These are phyloP conservation scores for Ascoidea asiatica DNA, from an alignment of 805 yeast genomes.

Conservation along the genomic window DNA sequence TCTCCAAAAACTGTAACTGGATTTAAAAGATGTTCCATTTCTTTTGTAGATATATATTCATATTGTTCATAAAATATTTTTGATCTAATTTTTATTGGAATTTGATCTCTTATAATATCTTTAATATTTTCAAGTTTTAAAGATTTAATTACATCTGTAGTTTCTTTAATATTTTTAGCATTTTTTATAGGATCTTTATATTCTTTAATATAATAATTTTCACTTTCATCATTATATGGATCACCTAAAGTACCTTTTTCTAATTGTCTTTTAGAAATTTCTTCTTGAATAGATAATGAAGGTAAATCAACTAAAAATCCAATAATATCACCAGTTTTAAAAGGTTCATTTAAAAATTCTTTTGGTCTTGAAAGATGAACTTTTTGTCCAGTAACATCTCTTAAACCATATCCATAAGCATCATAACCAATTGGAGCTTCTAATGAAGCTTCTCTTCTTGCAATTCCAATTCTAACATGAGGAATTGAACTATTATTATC, in stretches of 20 bases:
- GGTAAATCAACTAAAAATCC: conserved; percentile 74
- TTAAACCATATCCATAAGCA: conserved; percentile 82
- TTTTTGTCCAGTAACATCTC: conserved; percentile 66
- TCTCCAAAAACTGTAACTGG: conserved; percentile 65
- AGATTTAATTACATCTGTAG: conserved; percentile 2
- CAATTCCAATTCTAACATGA: conserved; percentile 76
- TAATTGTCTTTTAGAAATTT: conserved; percentile 25
- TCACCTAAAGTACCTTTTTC: conserved; percentile 15
- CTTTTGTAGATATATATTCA: conserved; percentile 59
- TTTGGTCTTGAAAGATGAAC: conserved; percentile 63
- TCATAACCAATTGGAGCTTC: conserved; percentile 96
- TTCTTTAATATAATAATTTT: conserved; percentile 11
- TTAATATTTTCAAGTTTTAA: conserved; percentile 13
- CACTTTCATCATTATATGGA: conserved; percentile 9
- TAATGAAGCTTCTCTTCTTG: conserved; percentile 72
- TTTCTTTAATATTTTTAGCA: conserved; percentile 1
- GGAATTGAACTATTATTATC: conserved; percentile 18
- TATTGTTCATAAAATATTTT: conserved; percentile 73
- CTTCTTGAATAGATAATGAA: conserved; percentile 26
- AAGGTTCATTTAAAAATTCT: conserved; percentile 39
- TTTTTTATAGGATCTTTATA: not conserved
- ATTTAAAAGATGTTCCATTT: conserved; percentile 60
- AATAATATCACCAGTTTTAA: conserved; percentile 65
- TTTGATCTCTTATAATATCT: conserved; percentile 65
- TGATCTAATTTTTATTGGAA: conserved; percentile 72